Base-by-base conservation (phyloP, 169 alveolate species). In the Cryptosporidium sp. region DNA sequence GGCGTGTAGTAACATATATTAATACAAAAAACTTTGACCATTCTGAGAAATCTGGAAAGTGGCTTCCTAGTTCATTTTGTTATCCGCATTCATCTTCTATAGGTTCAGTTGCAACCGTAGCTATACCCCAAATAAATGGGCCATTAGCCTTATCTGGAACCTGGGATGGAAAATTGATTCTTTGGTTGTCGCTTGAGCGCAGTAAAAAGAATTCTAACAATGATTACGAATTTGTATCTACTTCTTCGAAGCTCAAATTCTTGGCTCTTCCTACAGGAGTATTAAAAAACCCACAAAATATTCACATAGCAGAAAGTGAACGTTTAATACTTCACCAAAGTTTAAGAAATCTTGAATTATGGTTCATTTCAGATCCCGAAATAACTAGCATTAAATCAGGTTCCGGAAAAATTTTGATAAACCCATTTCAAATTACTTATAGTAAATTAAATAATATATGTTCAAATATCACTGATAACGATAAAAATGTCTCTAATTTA, bases 131-230 rank as follows among this genome's bases (percentile, higher is more conserved):
- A 12, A n/a, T 31, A 39, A 80, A 80, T 18, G 89, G 80, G 4
- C 89, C 89, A 16, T 26, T 62, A 4, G 89, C 89, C 23, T 33
- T 80, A 3, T 62, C 89, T 12, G 89, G 75, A 8, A 42, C 89
- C 14, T 80, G 89, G 89, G 89, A 80, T 39, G 89, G 89, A 18
- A 80, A 42, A n/a, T n/a, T 80, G 26, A 70, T 62, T 12, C 26
- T 80, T n/a, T 80, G 89, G 89, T 12, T 80, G 16, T 10, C 89
- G 21, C n/a, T 67, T 62, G 75, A 80, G 12, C n/a, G 26, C 23
- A 58, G 26, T 61, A 21, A 14, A 31, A 80, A 67, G 37, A 33
- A 7, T 39, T n/a, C 31, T 16, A 60, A 39, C 3, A 80, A 23
- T 26, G 23, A 21, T 35, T n/a, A 2, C 6, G 52, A 44, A 26